Conservation (phyloP, 371 early-diverging fungal genomes). For the Mortierella sp. region DNA sequence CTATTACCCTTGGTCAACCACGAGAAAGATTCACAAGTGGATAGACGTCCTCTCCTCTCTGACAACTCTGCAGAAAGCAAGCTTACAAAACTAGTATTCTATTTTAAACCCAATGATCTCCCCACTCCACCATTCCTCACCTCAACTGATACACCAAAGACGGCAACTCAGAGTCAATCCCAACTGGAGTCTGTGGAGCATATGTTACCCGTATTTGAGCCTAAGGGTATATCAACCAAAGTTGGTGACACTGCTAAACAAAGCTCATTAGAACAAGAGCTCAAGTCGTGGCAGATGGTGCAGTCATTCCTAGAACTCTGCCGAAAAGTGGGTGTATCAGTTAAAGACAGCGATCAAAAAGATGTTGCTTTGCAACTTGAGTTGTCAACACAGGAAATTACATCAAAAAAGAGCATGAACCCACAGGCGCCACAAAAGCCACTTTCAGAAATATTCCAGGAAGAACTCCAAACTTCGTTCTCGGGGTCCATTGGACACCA, state of each 20-base stretch:
- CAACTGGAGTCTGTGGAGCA: slow-evolving; percentile 29
- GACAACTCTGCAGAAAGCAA: background rate
- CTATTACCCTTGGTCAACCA: slow-evolving; percentile 35
- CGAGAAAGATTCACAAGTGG: slow-evolving; percentile 8
- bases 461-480: slow-evolving; percentile 46
- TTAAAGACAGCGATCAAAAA: slow-evolving; percentile 30
- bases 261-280: slow-evolving; percentile 30
- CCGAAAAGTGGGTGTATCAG: slow-evolving; percentile 40
- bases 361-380: slow-evolving; percentile 27
- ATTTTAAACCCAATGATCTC: slow-evolving; percentile 18
- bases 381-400: slow-evolving; percentile 17
- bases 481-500: slow-evolving; percentile 30
- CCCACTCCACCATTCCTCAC: background rate
- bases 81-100: slow-evolving; percentile 27
- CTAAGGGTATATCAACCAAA: background rate
- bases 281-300: slow-evolving; percentile 52
- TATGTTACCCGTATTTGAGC: slow-evolving; percentile 16
- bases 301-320: slow-evolving; percentile 53
- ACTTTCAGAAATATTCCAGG: slow-evolving; percentile 38
- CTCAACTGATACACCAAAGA: background rate
- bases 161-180: background rate
- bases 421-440: slow-evolving; percentile 23
- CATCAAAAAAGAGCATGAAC: background rate
- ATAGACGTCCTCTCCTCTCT: background rate
- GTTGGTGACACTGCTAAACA: background rate